Evolutionary conservation across 164 flowering plant genomes (phyloP).

Genomic region (Aristolochia fimbriata): DNA sequence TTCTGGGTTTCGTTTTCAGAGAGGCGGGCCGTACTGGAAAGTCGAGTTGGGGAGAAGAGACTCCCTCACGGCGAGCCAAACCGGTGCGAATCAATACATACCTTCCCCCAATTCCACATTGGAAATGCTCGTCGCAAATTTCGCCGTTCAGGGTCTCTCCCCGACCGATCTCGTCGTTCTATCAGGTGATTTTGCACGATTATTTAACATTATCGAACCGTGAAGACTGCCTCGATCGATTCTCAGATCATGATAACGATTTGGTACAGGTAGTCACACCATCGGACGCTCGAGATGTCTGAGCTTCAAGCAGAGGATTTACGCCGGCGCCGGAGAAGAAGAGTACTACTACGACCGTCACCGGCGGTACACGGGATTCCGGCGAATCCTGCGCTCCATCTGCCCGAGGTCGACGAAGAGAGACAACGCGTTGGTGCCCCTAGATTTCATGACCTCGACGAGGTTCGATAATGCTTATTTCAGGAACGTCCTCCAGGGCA

Average conservation of each 20-base stretch:
- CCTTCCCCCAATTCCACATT: constrained; percentile 62
- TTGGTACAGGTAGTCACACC: constrained; percentile 57
- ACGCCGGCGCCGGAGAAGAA: constrained; percentile 15
- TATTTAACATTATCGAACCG: no score
- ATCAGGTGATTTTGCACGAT: constrained; percentile 65
- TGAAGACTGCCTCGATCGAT: no score
- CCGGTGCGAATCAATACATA: constrained; percentile 50
- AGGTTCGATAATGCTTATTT: constrained; percentile 58
- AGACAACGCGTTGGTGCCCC: constrained; percentile 31
- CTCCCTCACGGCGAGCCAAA: constrained; percentile 52
- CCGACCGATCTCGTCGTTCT: constrained; percentile 52
- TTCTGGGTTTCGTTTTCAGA: constrained; percentile 18
- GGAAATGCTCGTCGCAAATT: constrained; percentile 43
- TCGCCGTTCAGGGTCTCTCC: constrained; percentile 53
- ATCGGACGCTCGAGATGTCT: constrained; percentile 64
- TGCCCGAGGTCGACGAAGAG: constrained; percentile 43
- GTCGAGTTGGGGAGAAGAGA: constrained; percentile 66
- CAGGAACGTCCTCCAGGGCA: constrained; percentile 44
- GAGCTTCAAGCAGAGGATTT: constrained; percentile 50
- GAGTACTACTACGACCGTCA: constrained; percentile 21
- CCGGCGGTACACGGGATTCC: constrained; percentile 28
- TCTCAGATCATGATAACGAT: background rate
- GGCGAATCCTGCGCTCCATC: constrained; percentile 34
- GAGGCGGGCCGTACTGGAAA: constrained; percentile 78
- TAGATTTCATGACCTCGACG: constrained; percentile 48